Evolutionary conservation across 768 basidiomycete species (phyloP), one percentile per base, ranked within the genome.

Genomic region (Tylopilus sp.): DNA sequence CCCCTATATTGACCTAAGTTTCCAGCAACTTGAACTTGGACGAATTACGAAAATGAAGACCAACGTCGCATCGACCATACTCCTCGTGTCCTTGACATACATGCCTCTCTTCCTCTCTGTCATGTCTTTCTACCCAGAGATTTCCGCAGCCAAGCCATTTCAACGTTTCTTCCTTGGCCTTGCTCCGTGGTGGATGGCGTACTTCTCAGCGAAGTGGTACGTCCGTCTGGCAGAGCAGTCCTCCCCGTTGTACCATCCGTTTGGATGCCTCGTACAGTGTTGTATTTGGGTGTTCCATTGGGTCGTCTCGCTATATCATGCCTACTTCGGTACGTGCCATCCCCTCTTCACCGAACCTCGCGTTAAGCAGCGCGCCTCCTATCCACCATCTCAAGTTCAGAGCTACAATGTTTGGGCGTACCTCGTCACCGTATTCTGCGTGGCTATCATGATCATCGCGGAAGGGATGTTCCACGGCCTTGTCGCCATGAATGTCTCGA

Each of bases 211-310:
- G 19, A 59, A 50, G 48, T 55, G 53, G 54, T 67, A 65, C 16
- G 45, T 67, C 37, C 62, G 52, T 22, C 50, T 65, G 17, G 53
- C 62, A 1, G 57, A 64, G 22, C 22, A 12, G 14, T 62, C 62
- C 14, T 64, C 65, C 17, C 30, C 60, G 6, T 14, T 64, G 30
- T 62, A 67, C 16, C 65, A 67, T 49, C 62, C 64, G 0, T 19
- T 62, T 0, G 64, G 64, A 29, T 66, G 64, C 45, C 56, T 65
- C 11, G n/a, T 54, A 0, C 65, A 67, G 36, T 66, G 63, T 29
- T 59, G 47, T 22, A 31, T 60, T 17, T 66, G 64, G 64, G 62
- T 62, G 10, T 53, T 66, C 25, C 64, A 65, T 25, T 67, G 59
- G 62, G 48, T 53, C 4, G 41, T 62, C 34, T 52, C 56, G 0